Evolutionary conservation across 768 basidiomycete genomes (phyloP).

Genomic region (Trametes punicea): DNA sequence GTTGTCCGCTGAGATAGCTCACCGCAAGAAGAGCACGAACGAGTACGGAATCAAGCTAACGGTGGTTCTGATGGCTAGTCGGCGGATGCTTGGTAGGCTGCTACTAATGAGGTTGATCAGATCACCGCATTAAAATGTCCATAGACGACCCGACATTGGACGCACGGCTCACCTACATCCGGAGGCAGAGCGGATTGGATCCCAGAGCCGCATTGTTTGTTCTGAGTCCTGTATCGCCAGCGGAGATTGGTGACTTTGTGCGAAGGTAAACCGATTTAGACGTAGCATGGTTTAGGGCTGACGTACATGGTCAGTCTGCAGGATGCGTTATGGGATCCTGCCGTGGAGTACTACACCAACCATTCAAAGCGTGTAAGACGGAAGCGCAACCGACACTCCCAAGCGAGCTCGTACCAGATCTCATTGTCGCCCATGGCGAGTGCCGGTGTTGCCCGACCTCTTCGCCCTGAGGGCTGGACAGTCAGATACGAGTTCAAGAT

Average conservation of each 20-base stretch:
- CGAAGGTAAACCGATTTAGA: slow-evolving; percentile 61
- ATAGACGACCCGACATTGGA: slow-evolving; percentile 86
- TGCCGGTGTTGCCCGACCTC: slow-evolving; percentile 41
- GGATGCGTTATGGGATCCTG: slow-evolving; percentile 83
- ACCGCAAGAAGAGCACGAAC: slow-evolving; percentile 71
- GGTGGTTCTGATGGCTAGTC: slow-evolving; percentile 87
- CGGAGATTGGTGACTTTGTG: slow-evolving; percentile 88
- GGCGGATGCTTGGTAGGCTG: slow-evolving; percentile 76
- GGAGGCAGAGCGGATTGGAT: slow-evolving; percentile 85
- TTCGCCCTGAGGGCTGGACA: slow-evolving; percentile 89
- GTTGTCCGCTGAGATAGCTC: slow-evolving; percentile 74
- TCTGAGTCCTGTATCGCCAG: slow-evolving; percentile 83
- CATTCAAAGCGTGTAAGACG: slow-evolving; percentile 91
- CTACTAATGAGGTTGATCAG: background rate
- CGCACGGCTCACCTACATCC: slow-evolving; percentile 77
- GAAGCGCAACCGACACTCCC: slow-evolving; percentile 83
- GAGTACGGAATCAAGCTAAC: slow-evolving; percentile 94
- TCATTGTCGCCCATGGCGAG: slow-evolving; percentile 44
- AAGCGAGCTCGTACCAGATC: slow-evolving; percentile 49
- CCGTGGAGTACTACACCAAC: slow-evolving; percentile 88
- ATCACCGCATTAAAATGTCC: background rate
- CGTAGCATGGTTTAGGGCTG: too few relatives aligned
- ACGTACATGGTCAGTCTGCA: too few relatives aligned
- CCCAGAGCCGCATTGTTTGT: slow-evolving; percentile 93
- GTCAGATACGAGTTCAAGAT: slow-evolving; percentile 98